Evolutionary conservation across 495 filamentous ascomycete species (phyloP).

Genomic region (Talaromyces adpressus): DNA sequence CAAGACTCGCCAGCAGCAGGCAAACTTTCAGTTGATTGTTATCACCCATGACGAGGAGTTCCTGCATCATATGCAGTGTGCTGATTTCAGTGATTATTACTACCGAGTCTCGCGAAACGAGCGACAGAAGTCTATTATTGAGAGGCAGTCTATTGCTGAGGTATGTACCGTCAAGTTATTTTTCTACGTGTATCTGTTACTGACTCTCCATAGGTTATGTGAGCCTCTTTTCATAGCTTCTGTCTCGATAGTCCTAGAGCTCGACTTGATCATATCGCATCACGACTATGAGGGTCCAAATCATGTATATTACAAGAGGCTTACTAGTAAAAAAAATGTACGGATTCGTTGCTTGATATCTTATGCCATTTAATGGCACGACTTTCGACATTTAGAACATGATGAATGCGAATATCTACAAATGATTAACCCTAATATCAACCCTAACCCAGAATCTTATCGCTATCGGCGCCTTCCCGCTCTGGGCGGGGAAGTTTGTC

Average conservation of each 20-base stretch:
- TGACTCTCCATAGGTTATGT: not conserved
- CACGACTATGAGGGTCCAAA: not conserved
- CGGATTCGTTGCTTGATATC: no score
- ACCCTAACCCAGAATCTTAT: not conserved
- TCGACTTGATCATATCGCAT: not conserved
- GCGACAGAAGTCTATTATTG: slow-evolving; percentile 80
- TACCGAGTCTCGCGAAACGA: slow-evolving; percentile 78
- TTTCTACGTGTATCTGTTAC: not conserved
- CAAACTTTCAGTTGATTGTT: slow-evolving; percentile 95
- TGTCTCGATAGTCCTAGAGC: not conserved
- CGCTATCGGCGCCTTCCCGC: not conserved
- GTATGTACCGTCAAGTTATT: slow-evolving; percentile 18
- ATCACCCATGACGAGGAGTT: slow-evolving; percentile 99
- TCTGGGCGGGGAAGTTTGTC: not conserved
- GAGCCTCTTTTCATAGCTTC: not conserved
- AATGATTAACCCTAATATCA: not conserved
- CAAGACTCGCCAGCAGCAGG: slow-evolving; percentile 69
- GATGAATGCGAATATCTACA: no score
- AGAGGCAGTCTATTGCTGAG: slow-evolving; percentile 59
- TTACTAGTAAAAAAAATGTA: not conserved
- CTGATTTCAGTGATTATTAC: slow-evolving; percentile 90
- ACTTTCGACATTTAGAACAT: no score
- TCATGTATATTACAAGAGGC: not conserved
- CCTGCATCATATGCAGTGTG: slow-evolving; percentile 82
- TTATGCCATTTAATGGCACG: no score